These are phyloP conservation scores for Bipolaris victoriae DNA, from an alignment of 2,329 filamentous ascomycete species.

Conservation along the genomic window DNA sequence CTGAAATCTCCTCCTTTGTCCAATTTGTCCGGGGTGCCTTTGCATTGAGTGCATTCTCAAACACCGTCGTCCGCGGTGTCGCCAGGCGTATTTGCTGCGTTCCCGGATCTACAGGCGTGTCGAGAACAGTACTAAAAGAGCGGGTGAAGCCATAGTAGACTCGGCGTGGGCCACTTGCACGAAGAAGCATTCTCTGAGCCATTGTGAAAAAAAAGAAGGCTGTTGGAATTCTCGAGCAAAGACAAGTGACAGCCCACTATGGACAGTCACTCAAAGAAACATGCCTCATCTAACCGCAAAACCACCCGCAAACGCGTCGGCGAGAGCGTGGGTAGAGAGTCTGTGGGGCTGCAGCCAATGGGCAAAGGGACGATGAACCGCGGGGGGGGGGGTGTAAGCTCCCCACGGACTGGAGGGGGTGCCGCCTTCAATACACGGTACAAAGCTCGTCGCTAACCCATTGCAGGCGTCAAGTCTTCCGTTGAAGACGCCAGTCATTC, in stretches of 20 bases:
- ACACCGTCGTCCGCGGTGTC: slow-evolving; percentile 26
- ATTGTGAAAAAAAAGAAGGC: not conserved
- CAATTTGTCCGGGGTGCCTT: slow-evolving; percentile 71
- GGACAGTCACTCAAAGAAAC: not conserved
- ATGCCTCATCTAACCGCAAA: slow-evolving; percentile 8
- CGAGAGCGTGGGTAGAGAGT: slow-evolving; percentile 3
- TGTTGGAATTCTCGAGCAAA: slow-evolving; percentile 1
- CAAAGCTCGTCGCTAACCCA: not conserved
- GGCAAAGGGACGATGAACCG: slow-evolving; percentile 4
- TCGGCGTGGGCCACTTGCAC: slow-evolving; percentile 6
- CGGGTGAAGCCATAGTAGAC: slow-evolving; percentile 8
- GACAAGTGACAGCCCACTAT: not conserved
- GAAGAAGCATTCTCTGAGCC: slow-evolving; percentile 13
- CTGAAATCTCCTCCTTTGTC: slow-evolving; percentile 80
- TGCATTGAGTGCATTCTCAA: slow-evolving; percentile 63
- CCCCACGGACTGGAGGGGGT: slow-evolving; percentile 1
- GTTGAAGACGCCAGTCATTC: not conserved
- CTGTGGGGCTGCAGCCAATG: slow-evolving; percentile 14
- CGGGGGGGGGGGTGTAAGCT: slow-evolving; percentile 5
- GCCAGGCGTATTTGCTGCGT: slow-evolving; percentile 29
- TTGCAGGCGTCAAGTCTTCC: slow-evolving; percentile 3
- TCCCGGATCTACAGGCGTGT: slow-evolving; percentile 34
- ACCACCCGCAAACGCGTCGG: slow-evolving; percentile 10
- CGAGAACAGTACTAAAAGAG: slow-evolving; percentile 43
- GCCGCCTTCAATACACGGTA: not conserved